Conservation (phyloP, 2,329 filamentous ascomycete genomes). For the Verruconis gallopava region DNA sequence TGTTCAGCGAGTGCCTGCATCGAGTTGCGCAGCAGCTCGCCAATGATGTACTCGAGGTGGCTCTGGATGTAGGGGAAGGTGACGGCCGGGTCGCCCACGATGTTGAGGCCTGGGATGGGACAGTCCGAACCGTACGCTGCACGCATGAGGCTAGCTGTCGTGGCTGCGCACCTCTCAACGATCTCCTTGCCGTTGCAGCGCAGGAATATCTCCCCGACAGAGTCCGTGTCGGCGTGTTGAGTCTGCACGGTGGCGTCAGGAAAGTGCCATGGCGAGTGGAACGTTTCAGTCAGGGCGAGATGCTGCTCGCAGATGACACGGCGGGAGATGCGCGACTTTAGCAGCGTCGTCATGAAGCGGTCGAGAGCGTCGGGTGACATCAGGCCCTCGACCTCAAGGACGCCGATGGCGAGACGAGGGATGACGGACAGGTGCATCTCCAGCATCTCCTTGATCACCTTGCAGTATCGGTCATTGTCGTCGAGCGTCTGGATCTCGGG, state of each 20-base stretch:
- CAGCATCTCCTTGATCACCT: conserved; percentile 64
- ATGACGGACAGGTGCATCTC: conserved; percentile 87
- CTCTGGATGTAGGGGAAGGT: conserved; percentile 94
- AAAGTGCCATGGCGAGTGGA: conserved; percentile 80
- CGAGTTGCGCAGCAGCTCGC: conserved; percentile 87
- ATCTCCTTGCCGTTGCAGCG: conserved; percentile 86
- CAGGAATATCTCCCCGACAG: conserved; percentile 90
- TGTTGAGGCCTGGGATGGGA: conserved; percentile 63
- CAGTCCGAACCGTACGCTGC: conserved; percentile 61
- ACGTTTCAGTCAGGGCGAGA: conserved; percentile 86
- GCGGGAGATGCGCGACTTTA: conserved; percentile 74
- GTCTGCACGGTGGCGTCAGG: conserved; percentile 57
- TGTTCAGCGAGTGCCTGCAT: conserved; percentile 85
- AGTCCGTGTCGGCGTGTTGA: conserved; percentile 55
- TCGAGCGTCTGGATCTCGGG: conserved; percentile 73
- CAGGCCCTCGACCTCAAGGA: conserved; percentile 74
- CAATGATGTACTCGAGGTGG: conserved; percentile 93
- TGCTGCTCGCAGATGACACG: conserved; percentile 97
- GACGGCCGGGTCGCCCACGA: conserved; percentile 75
- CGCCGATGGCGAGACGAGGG: conserved; percentile 85
- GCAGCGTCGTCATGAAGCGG: conserved; percentile 85
- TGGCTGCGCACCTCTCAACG: conserved; percentile 66
- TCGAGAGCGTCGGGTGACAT: conserved; percentile 75
- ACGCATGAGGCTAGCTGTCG: conserved; percentile 60
- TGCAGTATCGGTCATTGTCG: conserved; percentile 81